Evolutionary conservation across 2,329 filamentous ascomycete genomes (phyloP).

Genomic region (Monosporascus sp.): DNA sequence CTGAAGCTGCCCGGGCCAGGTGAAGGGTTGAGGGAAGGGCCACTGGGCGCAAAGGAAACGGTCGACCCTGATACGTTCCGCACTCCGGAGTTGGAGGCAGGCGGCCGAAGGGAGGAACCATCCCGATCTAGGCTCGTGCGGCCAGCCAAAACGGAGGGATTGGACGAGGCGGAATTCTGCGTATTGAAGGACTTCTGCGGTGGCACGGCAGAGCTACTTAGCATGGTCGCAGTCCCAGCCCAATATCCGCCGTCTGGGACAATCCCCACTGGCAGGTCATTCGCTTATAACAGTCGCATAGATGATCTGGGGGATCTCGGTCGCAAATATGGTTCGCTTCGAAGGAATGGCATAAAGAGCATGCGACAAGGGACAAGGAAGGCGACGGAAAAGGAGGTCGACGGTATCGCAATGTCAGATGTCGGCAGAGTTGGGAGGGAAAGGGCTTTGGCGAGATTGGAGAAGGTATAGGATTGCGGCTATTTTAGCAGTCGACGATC

Average conservation of each 20-base stretch:
- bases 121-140: constrained; percentile 52
- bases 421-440: neutral
- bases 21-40: constrained; percentile 64
- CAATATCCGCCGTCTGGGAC: neutral
- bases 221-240: constrained; percentile 33
- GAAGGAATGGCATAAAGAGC: neutral
- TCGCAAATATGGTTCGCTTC: neutral
- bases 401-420: neutral
- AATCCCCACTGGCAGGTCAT: constrained; percentile 11
- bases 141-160: constrained; percentile 27
- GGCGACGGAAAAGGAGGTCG: no score
- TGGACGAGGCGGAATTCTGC: constrained; percentile 35
- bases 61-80: constrained; percentile 47
- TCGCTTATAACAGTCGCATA: constrained; percentile 7
- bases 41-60: constrained; percentile 61
- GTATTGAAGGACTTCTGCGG: constrained; percentile 46
- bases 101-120: constrained; percentile 41
- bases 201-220: constrained; percentile 48
- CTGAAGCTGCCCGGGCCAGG: constrained; percentile 81
- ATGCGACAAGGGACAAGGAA: neutral
- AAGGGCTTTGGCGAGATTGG: constrained; percentile 14
- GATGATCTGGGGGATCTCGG: neutral
- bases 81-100: constrained; percentile 34
- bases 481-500: neutral
- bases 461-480: neutral